phyloP scores from a whole-genome alignment of 768 basidiomycete genomes.

The Auricularia sp. region DNA sequence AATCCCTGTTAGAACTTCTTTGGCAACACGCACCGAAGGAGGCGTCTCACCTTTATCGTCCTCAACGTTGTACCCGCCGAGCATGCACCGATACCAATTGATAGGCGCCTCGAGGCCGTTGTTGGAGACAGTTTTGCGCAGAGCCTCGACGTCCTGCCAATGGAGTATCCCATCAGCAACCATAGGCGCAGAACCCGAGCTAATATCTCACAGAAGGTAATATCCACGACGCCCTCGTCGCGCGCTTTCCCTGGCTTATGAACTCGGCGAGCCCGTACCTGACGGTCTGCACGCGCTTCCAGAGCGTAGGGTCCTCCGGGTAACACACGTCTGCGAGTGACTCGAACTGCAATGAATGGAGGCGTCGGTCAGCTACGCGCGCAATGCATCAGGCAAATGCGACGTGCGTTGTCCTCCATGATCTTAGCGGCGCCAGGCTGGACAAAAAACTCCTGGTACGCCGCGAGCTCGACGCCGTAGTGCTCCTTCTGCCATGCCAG shows the following conservation, averaged over 20 bases:
- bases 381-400: background rate
- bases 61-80: slow-evolving; percentile 16
- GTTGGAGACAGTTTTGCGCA: slow-evolving; percentile 13
- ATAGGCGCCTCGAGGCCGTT: slow-evolving; percentile 23
- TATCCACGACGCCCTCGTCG: slow-evolving; percentile 23
- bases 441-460: slow-evolving; percentile 31
- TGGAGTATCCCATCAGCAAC: too few species aligned
- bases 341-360: slow-evolving; percentile 21
- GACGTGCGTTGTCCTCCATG: slow-evolving; percentile 28
- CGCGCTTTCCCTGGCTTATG: slow-evolving; percentile 22
- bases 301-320: slow-evolving; percentile 24
- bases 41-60: slow-evolving; percentile 25
- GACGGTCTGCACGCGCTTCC: slow-evolving; percentile 27
- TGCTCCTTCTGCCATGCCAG: slow-evolving; percentile 18
- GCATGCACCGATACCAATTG: slow-evolving; percentile 26
- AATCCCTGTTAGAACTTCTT: background rate
- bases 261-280: slow-evolving; percentile 26
- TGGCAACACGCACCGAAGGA: slow-evolving; percentile 15
- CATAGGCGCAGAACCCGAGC: too few species aligned
- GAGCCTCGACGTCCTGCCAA: slow-evolving; percentile 17
- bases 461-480: slow-evolving; percentile 25
- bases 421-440: slow-evolving; percentile 23
- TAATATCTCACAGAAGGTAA: slow-evolving; percentile 17
- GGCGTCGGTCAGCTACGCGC: background rate
- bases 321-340: slow-evolving; percentile 27